phyloP scores from a whole-genome alignment of 352 stramenopile species.

The Phytophthora tentaculata region DNA sequence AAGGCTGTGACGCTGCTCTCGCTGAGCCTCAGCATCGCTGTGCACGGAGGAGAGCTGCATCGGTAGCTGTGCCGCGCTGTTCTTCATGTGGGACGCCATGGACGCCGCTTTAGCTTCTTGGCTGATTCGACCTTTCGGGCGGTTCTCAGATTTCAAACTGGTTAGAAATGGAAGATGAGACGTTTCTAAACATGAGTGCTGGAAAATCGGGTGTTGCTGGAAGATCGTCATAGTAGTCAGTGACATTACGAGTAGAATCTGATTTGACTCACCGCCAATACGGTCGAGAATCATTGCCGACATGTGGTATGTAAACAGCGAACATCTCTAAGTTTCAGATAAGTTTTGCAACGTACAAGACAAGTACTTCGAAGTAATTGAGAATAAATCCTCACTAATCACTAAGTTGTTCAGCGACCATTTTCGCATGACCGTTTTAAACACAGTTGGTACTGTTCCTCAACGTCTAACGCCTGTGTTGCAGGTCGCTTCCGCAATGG shows the following conservation, averaged over 20 bases:
- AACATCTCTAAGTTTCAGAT: too few species aligned
- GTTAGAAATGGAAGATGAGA: slow-evolving; percentile 2
- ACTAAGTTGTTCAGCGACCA: too few species aligned
- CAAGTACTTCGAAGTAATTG: too few species aligned
- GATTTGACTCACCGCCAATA: too few species aligned
- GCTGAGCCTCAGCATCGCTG: slow-evolving; percentile 21
- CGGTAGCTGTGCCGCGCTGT: slow-evolving; percentile 19
- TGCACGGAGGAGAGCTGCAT: slow-evolving; percentile 11
- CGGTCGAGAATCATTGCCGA: too few species aligned
- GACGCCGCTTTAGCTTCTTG: not conserved
- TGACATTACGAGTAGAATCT: too few species aligned
- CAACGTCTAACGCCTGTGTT: not conserved
- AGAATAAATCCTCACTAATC: too few species aligned
- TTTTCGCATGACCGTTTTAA: not conserved
- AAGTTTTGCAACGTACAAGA: too few species aligned
- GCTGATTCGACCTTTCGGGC: not conserved
- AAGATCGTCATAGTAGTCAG: not conserved
- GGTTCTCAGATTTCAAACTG: slow-evolving; percentile 20
- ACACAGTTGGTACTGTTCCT: not conserved
- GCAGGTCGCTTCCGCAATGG: not conserved
- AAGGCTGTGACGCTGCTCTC: slow-evolving; percentile 52
- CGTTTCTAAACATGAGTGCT: not conserved
- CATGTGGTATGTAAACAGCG: too few species aligned
- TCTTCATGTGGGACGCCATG: slow-evolving; percentile 37
- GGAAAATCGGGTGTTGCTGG: not conserved